Evolutionary conservation across 192 early-diverging fungal species (phyloP), one percentile per base, ranked within the genome.

Genomic region (Coemansia sp.): DNA sequence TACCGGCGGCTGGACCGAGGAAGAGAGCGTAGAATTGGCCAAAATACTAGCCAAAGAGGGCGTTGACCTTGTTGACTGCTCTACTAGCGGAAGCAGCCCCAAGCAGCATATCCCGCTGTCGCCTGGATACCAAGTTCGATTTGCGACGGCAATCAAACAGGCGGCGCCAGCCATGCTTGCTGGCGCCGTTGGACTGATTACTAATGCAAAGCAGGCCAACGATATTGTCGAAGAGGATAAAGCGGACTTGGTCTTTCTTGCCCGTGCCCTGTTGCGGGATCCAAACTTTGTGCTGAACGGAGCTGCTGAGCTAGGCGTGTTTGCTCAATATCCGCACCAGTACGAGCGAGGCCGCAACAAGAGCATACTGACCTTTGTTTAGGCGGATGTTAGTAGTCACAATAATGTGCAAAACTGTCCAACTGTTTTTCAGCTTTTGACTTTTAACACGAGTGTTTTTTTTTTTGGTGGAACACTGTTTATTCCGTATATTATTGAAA

Each of bases 21-120:
- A 94, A 18, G 92, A 98, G 35, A 86, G 89, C 5, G 78, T 92
- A 6, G 82, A 84, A 62, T 74, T 95, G 27, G 70, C 87, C 22
- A 72, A 74, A 10, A 62, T 75, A 29, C 82, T 95, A 16, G 72
- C 82, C 6, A 68, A 63, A 0, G 77, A 85, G 13, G 95, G 94
- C 34, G 89, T 97, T 0, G 96, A 98, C 75, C 70, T 96, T n/a
- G 63, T 97, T 34, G 93, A 97, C 70, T 84, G 85, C 60, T 96
- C 94, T 7, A 84, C 89, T 2, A 92, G 91, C 41, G 96, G 92
- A 13, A 89, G 84, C 67, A 82, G 80, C 20, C 82, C 89, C 8
- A 43, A 56, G 59, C 86, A 87, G 53, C 63, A 77, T 49, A 87
- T 89, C 50, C 50, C 74, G 2, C 47, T 84, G n/a, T 67, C 37